Evolutionary conservation across 257 asterid species (phyloP).

Genomic region (Przewalskia tangutica): DNA sequence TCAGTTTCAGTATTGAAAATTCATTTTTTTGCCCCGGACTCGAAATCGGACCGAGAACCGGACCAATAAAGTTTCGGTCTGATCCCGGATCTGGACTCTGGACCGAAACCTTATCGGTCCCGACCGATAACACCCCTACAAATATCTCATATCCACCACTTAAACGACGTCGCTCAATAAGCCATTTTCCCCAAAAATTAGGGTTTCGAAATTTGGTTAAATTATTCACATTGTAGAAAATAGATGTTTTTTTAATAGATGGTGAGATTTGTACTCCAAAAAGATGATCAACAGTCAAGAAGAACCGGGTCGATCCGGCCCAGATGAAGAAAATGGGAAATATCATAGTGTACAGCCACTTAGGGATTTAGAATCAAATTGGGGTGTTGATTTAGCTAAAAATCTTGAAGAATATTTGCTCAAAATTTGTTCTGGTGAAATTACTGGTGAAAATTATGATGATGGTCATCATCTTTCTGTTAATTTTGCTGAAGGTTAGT

Average conservation of each 20-base stretch:
- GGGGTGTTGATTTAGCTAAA: conserved; percentile 86
- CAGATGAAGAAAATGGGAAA: conserved; percentile 16
- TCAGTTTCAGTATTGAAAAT: no score
- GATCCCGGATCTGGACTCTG: no score
- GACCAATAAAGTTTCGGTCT: no score
- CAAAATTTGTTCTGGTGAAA: conserved; percentile 80
- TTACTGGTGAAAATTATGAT: conserved; percentile 28
- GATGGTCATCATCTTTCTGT: conserved; percentile 34
- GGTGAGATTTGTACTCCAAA: not conserved
- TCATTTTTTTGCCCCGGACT: no score
- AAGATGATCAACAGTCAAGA: conserved; percentile 2
- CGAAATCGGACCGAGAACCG: no score
- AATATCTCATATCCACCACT: not conserved
- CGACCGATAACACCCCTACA: no score
- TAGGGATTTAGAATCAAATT: conserved; percentile 78
- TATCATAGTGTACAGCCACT: conserved; percentile 61
- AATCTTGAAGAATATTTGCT: conserved; percentile 76
- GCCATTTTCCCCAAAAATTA: not conserved
- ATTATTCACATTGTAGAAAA: not conserved
- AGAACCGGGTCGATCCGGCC: not conserved
- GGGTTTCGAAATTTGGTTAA: not conserved
- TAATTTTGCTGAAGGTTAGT: conserved; percentile 80
- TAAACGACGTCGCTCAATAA: not conserved
- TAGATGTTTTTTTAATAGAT: not conserved
- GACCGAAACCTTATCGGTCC: no score